phyloP scores from a whole-genome alignment of 2,329 filamentous ascomycete genomes.

The Sporothrix luriei region DNA sequence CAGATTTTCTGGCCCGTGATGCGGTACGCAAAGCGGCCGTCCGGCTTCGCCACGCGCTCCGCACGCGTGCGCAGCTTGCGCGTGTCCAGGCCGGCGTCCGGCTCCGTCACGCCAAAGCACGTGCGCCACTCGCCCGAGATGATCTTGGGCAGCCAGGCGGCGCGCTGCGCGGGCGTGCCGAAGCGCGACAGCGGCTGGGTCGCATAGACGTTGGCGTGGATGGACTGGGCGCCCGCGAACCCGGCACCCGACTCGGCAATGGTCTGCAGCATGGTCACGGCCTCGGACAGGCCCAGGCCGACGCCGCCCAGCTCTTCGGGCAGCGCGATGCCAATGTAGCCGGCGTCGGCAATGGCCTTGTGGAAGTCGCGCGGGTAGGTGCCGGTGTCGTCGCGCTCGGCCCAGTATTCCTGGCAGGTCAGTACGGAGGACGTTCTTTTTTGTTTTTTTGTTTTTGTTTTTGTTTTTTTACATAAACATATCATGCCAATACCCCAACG shows the following conservation, averaged over 20 bases:
- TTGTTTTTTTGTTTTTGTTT: too few species aligned
- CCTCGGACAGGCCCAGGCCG: slow-evolving; percentile 76
- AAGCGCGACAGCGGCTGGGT: slow-evolving; percentile 76
- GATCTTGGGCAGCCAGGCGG: slow-evolving; percentile 67
- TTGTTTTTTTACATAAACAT: too few species aligned
- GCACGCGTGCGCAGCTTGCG: slow-evolving; percentile 69
- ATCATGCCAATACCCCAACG: too few species aligned
- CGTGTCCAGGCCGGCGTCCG: slow-evolving; percentile 78
- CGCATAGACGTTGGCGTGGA: slow-evolving; percentile 70
- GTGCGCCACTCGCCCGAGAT: slow-evolving; percentile 71
- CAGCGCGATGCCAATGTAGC: slow-evolving; percentile 80
- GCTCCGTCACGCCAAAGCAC: slow-evolving; percentile 86
- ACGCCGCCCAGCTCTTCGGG: slow-evolving; percentile 74
- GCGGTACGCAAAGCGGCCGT: slow-evolving; percentile 54
- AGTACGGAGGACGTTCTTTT: slow-evolving; percentile 37
- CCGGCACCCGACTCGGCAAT: slow-evolving; percentile 74
- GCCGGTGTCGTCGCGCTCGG: slow-evolving; percentile 60
- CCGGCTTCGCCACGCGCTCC: slow-evolving; percentile 52
- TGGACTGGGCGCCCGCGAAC: slow-evolving; percentile 68
- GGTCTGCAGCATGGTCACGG: slow-evolving; percentile 85
- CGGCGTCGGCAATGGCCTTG: slow-evolving; percentile 70
- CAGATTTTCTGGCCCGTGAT: slow-evolving; percentile 83
- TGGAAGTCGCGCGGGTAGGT: slow-evolving; percentile 76
- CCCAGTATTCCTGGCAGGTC: slow-evolving; percentile 69
- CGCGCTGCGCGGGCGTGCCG: slow-evolving; percentile 65